Conservation (phyloP, 352 stramenopile species). For the Plasmopara halstedii region DNA sequence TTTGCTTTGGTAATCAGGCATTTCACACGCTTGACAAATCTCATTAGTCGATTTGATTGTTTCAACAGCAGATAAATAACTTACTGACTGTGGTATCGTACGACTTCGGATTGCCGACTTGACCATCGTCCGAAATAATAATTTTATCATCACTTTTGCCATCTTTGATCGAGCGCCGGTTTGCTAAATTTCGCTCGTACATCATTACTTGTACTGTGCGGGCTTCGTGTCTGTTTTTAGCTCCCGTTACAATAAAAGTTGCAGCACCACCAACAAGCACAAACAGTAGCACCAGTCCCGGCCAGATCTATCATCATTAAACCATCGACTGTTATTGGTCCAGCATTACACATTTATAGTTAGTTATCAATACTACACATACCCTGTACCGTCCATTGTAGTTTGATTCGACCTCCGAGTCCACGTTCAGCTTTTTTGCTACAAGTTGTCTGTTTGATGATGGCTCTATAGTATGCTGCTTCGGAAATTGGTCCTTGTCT, state of each 20-base stretch:
- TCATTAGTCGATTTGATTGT: not conserved
- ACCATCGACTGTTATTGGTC: slow-evolving; percentile 10
- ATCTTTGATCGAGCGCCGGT: slow-evolving; percentile 41
- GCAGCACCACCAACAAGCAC: slow-evolving; percentile 23
- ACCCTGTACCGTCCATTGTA: slow-evolving; percentile 40
- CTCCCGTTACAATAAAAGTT: slow-evolving; percentile 31
- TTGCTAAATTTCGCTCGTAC: slow-evolving; percentile 31
- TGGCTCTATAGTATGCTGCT: slow-evolving; percentile 8
- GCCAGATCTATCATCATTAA: slow-evolving; percentile 40
- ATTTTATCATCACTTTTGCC: slow-evolving; percentile 23
- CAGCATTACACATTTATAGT: not conserved
- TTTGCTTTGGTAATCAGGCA: slow-evolving; percentile 74
- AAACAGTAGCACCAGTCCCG: slow-evolving; percentile 43
- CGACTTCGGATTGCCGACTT: slow-evolving; percentile 57
- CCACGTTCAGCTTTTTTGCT: slow-evolving; percentile 20
- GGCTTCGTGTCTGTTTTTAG: slow-evolving; percentile 22
- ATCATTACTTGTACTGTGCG: slow-evolving; percentile 11
- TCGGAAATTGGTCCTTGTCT: slow-evolving; percentile 18
- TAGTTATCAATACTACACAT: slow-evolving; percentile 6
- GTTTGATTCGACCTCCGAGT: slow-evolving; percentile 21
- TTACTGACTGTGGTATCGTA: slow-evolving; percentile 38
- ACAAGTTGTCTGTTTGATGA: slow-evolving; percentile 20
- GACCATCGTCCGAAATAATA: slow-evolving; percentile 41
- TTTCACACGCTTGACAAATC: slow-evolving; percentile 29
- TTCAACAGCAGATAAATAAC: not conserved